These are phyloP conservation scores for Meyerozyma sp. DNA, from an alignment of 1,139 yeast genomes.

Conservation along the genomic window DNA sequence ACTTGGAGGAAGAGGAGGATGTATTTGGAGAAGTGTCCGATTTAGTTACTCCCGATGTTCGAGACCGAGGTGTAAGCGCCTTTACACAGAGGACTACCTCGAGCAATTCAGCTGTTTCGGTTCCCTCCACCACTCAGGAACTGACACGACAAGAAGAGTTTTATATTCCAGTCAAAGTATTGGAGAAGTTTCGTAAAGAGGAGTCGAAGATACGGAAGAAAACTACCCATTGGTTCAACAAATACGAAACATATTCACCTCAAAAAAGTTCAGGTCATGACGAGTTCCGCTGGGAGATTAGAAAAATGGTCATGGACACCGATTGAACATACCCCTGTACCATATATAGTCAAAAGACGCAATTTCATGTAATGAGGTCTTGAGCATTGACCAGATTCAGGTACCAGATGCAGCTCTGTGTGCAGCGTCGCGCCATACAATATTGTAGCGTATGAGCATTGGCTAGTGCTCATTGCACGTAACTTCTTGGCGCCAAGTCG, in stretches of 20 bases:
- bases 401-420: background rate
- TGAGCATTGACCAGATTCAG: background rate
- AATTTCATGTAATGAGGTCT: background rate
- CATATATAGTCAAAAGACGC: background rate
- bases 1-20: constrained; percentile 37
- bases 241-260: constrained; percentile 28
- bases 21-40: constrained; percentile 53
- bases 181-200: constrained; percentile 43
- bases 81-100: constrained; percentile 37
- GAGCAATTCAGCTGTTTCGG: constrained; percentile 13
- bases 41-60: constrained; percentile 8
- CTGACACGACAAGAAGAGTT: constrained; percentile 29
- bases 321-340: constrained; percentile 8
- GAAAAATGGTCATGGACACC: constrained; percentile 47
- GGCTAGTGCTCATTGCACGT: background rate
- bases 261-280: constrained; percentile 9
- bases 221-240: constrained; percentile 49
- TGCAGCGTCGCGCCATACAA: background rate
- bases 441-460: background rate
- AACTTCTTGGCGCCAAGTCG: constrained; percentile 1
- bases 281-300: constrained; percentile 49
- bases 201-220: constrained; percentile 46
- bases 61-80: constrained; percentile 14
- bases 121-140: background rate
- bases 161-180: constrained; percentile 30